Base-by-base conservation (phyloP, 177 flowering plant species). In the Vitis hybrid region DNA sequence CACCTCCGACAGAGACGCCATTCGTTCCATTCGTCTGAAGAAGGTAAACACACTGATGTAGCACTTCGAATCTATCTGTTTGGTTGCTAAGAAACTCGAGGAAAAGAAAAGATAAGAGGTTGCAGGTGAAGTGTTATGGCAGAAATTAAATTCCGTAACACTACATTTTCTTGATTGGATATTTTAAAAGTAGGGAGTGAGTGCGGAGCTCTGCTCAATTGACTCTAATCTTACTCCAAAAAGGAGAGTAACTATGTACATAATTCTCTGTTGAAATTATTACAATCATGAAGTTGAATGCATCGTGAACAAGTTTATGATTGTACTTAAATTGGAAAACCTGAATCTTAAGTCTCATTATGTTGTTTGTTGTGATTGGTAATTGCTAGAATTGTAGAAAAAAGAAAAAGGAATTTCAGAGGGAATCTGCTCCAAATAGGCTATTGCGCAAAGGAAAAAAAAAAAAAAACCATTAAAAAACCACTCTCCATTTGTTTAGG, bases 11-110 rank as follows among this genome's bases (percentile, higher is more conserved):
- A 80, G 87, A 67, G 96, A 91, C 0, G 86, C 96, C 55, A 60
- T 92, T 78, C 96, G 98, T n/a, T 80, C 88, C 58, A 85, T 92
- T 76, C 95, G 98, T 71, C 79, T 91, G 53, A 80, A 90, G 51
- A 92, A 91, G 92, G 97, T 89, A 50, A 53, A 28, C 19, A 38
- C 6, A 7, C 1, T 38, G 47, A 7, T 38, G 47, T 38, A 38
- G 1, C 8, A 7, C 7, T 38, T 38, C 0, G 47, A 38, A 38
- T 38, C 47, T 38, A 38, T 38, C 47, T 38, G 47, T 38, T 38
- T 38, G 47, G 47, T 38, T 38, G 47, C 7, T 38, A 38, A 38
- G 47, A 38, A 38, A 38, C 47, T 38, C 0, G 47, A 38, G 47
- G 8, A 38, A 38, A 38, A 6, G 47, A 38, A 38, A 38, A 38